A percentile compares a stretch with the other conserved stretches of the same genome.
phyloP scores from a whole-genome alignment of 139 green algal genomes.

The Chlorella sp. region DNA sequence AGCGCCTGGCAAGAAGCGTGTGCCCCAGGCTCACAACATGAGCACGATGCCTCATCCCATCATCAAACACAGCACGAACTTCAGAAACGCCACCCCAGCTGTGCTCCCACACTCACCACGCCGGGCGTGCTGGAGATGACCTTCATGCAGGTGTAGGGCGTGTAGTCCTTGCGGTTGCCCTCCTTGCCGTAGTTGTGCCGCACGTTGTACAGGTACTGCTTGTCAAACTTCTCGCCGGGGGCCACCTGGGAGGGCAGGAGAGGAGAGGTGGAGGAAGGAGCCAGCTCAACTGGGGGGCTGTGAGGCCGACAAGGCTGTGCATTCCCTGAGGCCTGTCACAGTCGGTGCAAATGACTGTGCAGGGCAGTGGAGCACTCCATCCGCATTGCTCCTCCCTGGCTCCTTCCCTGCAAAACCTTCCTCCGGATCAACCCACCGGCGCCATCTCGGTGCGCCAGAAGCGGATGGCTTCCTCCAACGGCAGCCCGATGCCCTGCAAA shows the following conservation, averaged over 20 bases:
- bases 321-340: no score
- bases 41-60: no score
- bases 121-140: slow-evolving; percentile 86
- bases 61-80: no score
- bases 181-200: slow-evolving; percentile 98
- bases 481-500: slow-evolving; percentile 85
- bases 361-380: no score
- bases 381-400: no score
- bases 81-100: neutral
- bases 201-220: slow-evolving; percentile 97
- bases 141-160: slow-evolving; percentile 86
- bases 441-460: slow-evolving; percentile 92
- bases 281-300: no score
- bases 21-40: no score
- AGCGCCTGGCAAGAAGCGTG: no score
- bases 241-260: slow-evolving; percentile 17
- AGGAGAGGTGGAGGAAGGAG: no score
- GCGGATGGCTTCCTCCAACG: slow-evolving; percentile 90
- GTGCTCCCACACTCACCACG: slow-evolving; percentile 31
- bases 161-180: slow-evolving; percentile 95
- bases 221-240: slow-evolving; percentile 93
- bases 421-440: slow-evolving; percentile 12
- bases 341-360: no score
- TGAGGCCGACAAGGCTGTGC: no score
- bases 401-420: neutral